These are phyloP conservation scores for Senecio squalidus DNA, from an alignment of 140 eudicot genomes.

Conservation along the genomic window DNA sequence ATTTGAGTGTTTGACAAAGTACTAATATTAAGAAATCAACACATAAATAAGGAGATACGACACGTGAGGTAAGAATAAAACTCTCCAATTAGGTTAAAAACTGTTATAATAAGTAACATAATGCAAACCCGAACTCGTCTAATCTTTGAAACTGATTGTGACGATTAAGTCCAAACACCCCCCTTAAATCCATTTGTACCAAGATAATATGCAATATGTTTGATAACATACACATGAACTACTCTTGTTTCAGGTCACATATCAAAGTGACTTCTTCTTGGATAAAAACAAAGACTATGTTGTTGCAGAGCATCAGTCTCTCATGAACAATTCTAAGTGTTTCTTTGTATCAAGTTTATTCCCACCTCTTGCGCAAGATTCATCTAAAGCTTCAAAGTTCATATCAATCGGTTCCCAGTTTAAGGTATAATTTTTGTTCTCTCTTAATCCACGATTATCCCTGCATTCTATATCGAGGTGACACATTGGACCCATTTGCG, in stretches of 20 bases:
- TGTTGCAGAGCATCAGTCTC: conserved; percentile 81
- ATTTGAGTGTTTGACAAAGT: too few relatives aligned
- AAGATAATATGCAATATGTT: not conserved
- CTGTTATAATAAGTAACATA: too few relatives aligned
- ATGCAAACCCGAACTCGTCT: too few relatives aligned
- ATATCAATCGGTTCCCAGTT: conserved; percentile 72
- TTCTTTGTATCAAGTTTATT: conserved; percentile 72
- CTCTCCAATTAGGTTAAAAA: too few relatives aligned
- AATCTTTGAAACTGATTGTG: too few relatives aligned
- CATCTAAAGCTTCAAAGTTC: conserved; percentile 74
- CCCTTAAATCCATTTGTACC: not conserved
- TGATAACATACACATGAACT: not conserved
- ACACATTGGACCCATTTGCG: not conserved
- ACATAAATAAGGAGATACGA: too few relatives aligned
- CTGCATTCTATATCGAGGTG: not conserved
- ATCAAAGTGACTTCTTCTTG: conserved; percentile 70
- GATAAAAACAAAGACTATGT: conserved; percentile 88
- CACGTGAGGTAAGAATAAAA: too few relatives aligned
- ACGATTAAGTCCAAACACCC: not conserved
- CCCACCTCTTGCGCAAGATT: conserved; percentile 71
- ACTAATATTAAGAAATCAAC: too few relatives aligned
- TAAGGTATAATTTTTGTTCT: conserved; percentile 42
- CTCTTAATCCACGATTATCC: not conserved
- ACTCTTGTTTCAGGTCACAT: conserved; percentile 58
- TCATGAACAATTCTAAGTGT: conserved; percentile 66